Evolutionary conservation across 345 rosid genomes (phyloP), one percentile per base, ranked within the genome.

Genomic region (Stellera chamaejasme): DNA sequence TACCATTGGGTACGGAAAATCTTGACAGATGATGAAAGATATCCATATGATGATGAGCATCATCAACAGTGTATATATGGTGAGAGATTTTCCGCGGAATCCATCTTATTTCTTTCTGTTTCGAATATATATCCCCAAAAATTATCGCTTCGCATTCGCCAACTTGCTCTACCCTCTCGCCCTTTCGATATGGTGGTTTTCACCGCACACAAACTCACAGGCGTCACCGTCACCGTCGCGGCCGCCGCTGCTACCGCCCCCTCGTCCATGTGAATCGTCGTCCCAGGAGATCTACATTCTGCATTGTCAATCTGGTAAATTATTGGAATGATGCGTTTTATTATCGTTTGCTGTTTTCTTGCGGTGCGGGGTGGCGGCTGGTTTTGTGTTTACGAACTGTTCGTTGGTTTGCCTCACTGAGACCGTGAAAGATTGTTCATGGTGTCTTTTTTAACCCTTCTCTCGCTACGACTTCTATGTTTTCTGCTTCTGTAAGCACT

Each of bases 221-320:
- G 11, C 36, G 43, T 10, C 27, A 19, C 23, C 23, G 23, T 19
- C 23, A 1, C 23, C 23, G 23, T 19, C 23, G 23, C n/a, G n/a
- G n/a, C 23, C 23, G 46, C 59, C 51, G 27, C 43, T 32, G 41
- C n/a, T 45, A 45, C 55, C 26, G 27, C 46, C 10, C 27, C n/a
- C 15, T 51, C 60, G 44, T 61, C 57, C 55, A 63, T 66, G 67
- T 26, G 26, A 43, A 56, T 60, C 39, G 14, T 59, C 60, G 14
- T 51, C 63, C 12, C 48, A 48, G 43, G 62, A 68, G 50, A 63
- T 65, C 83, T 50, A 64, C 78, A 60, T 79, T 70, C 48, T 63
- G 62, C 49, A 55, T 48, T 2, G 52, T 46, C 47, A 61, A 66
- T 50, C 65, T 50, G 73, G 81, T 76, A 66, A 39, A 10, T 10